Evolutionary conservation across 257 asterid species (phyloP).

Genomic region (Solanum paucissectum): DNA sequence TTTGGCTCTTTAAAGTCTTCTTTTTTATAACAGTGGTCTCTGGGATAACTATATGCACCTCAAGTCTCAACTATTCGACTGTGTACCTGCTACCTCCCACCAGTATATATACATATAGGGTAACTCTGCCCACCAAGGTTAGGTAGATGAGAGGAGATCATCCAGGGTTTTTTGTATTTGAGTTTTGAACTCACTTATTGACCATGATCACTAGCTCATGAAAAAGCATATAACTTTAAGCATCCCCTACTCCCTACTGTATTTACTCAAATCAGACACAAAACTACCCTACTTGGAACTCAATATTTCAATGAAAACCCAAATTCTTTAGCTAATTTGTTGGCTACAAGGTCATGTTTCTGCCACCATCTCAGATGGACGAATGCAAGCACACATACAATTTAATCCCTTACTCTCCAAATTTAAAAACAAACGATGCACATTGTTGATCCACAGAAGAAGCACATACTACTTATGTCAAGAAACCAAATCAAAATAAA

Average conservation of each 20-base stretch:
- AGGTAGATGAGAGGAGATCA: neutral
- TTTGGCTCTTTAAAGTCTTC: neutral
- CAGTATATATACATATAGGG: neutral
- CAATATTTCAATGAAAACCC: neutral
- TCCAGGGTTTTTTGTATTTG: neutral
- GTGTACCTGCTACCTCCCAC: neutral
- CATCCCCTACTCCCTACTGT: neutral
- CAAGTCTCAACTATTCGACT: neutral
- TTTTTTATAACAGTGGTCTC: neutral
- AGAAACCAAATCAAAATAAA: neutral
- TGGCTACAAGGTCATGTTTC: neutral
- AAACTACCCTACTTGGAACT: neutral
- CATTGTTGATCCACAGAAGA: neutral
- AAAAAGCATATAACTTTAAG: neutral
- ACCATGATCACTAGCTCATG: neutral
- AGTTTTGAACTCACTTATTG: neutral
- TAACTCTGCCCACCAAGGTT: neutral
- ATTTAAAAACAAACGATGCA: neutral
- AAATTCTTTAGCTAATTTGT: neutral
- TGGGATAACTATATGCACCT: neutral
- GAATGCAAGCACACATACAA: neutral
- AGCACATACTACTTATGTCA: neutral
- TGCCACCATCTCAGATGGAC: neutral
- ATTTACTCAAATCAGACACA: neutral
- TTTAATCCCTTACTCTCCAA: neutral